Evolutionary conservation across 345 rosid genomes (phyloP), one percentile per base, ranked within the genome.

Genomic region (Stellera chamaejasme): DNA sequence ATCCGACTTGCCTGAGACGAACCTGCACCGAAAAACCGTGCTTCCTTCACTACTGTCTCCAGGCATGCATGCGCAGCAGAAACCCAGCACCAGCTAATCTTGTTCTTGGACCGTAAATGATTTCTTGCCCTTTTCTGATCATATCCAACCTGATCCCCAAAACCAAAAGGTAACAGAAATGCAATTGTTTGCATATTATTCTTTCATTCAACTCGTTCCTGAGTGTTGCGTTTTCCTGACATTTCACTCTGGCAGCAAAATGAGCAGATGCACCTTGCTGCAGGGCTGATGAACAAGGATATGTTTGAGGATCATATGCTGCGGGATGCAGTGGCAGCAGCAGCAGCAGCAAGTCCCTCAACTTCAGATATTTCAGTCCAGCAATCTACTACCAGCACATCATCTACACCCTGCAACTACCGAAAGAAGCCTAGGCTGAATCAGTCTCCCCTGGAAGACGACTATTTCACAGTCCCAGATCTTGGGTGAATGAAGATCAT

Each of bases 401-500:
- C 84, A n/a, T 64, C 67, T 71, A 79, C 68, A 69, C 72, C 82
- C 3, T 54, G 69, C 68, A 85, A 81, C 54, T 71, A 68, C 27
- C 67, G 45, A 60, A 63, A 88, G 90, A 88, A 84, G 66, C 84
- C 87, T 4, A 77, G 96, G 72, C 59, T 80, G 11, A 85, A 80
- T 56, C 43, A 75, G 44, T 51, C 64, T 6, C 73, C 65, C 1
- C 80, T 78, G 12, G 85, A 79, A 0, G 92, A 84, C 11, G 96
- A 88, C 70, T 71, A 66, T 68, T 88, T 81, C 73, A 79, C 82
- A 11, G 96, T 88, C 48, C 96, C 96, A n/a, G 87, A 88, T 68
- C 88, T 88, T 16, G 90, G 94, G 16, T 81, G 60, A 77, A 55
- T 46, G 43, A 32, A 32, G 9, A 32, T 32, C 9, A 32, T 32